Percentiles rank a stretch among this genome's conserved stretches.
These are phyloP conservation scores for Thielaviopsis ethacetica DNA, from an alignment of 2,329 filamentous ascomycete genomes.

Conservation along the genomic window DNA sequence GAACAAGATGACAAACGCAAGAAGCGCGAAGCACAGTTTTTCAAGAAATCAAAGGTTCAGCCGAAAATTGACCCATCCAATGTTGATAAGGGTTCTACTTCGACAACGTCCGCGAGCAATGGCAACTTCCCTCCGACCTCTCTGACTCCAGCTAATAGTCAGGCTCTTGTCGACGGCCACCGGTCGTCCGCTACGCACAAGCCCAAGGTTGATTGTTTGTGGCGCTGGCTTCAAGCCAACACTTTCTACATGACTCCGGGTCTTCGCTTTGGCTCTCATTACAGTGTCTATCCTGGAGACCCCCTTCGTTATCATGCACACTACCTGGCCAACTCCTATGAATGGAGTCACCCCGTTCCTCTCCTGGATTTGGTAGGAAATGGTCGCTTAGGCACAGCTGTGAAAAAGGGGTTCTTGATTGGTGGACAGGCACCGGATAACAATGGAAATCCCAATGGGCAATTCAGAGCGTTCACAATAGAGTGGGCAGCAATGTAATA, in stretches of 20 bases:
- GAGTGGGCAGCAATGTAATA: conserved; percentile 87
- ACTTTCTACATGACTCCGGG: conserved; percentile 77
- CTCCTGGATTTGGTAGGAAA: conserved; percentile 74
- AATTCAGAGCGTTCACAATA: conserved; percentile 61
- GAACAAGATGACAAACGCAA: conserved; percentile 8
- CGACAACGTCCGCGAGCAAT: not conserved
- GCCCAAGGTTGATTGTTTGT: conserved; percentile 39
- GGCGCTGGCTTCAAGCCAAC: conserved; percentile 56
- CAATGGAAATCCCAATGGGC: conserved; percentile 19
- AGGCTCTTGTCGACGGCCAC: not conserved
- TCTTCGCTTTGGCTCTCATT: conserved; percentile 84
- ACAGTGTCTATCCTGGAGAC: conserved; percentile 90
- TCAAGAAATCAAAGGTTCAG: conserved; percentile 14
- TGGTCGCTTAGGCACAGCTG: conserved; percentile 76
- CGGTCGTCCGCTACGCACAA: conserved; percentile 20
- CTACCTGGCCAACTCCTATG: conserved; percentile 68
- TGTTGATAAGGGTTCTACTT: conserved; percentile 2
- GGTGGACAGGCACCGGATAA: conserved; percentile 43
- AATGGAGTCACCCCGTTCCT: conserved; percentile 77
- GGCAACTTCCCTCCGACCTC: not conserved
- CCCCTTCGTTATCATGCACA: conserved; percentile 90
- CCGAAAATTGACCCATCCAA: conserved; percentile 13
- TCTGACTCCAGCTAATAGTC: conserved; percentile 12
- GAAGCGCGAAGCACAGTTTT: conserved; percentile 13
- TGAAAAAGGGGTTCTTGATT: conserved; percentile 89